Conservation (phyloP, 257 asterid species). For the Nicotiana attenuata region DNA sequence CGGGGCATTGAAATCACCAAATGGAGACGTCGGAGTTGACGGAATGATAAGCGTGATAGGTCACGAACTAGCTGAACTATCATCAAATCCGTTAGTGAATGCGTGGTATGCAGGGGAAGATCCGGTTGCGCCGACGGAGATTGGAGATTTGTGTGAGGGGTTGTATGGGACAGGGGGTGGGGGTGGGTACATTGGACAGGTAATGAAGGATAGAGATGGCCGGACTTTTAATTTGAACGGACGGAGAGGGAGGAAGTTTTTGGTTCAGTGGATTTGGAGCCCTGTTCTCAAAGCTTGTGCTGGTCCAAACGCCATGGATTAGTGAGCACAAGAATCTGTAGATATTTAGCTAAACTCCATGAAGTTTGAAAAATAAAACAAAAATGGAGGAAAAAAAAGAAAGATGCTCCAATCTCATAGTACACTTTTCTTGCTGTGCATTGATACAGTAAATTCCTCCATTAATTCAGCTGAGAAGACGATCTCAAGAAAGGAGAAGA, state of each 20-base stretch:
- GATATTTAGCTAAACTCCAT: neutral
- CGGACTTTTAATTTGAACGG: slow-evolving; percentile 73
- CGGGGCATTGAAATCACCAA: slow-evolving; percentile 51
- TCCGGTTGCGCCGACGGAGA: slow-evolving; percentile 90
- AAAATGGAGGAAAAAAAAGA: neutral
- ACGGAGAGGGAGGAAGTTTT: slow-evolving; percentile 53
- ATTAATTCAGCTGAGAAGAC: neutral
- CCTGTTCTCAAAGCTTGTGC: slow-evolving; percentile 71
- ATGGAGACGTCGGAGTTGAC: slow-evolving; percentile 73
- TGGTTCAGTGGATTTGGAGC: slow-evolving; percentile 93
- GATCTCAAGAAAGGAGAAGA: neutral
- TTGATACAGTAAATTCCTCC: neutral
- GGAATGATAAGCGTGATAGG: slow-evolving; percentile 91
- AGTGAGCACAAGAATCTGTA: neutral
- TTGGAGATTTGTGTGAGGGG: slow-evolving; percentile 87
- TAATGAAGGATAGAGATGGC: slow-evolving; percentile 51
- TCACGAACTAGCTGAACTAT: slow-evolving; percentile 88
- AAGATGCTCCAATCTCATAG: neutral
- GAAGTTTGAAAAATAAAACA: neutral
- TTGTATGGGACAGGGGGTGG: slow-evolving; percentile 93
- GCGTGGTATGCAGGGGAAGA: slow-evolving; percentile 99
- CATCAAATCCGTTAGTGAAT: slow-evolving; percentile 86
- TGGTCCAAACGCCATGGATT: slow-evolving; percentile 81
- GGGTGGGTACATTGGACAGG: slow-evolving; percentile 83
- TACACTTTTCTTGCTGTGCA: neutral